phyloP scores from a whole-genome alignment of 768 basidiomycete genomes.

The Lactarius hatsudake region DNA sequence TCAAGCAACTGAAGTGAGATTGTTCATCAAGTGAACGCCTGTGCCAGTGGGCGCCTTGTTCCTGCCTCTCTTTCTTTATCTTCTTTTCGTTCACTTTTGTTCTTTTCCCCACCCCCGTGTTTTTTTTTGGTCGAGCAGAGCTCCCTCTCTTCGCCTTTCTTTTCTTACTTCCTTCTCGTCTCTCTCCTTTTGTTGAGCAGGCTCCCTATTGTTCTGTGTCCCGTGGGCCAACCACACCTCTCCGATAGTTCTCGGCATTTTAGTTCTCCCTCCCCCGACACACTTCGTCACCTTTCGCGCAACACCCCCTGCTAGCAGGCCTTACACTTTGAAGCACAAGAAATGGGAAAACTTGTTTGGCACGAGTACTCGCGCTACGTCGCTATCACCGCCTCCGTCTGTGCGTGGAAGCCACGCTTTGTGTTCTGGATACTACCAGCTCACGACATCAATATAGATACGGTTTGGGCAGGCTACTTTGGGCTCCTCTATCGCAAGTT shows the following conservation, averaged over 20 bases:
- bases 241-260: constrained; percentile 5
- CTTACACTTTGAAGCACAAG: constrained; percentile 10
- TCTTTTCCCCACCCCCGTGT: not conserved
- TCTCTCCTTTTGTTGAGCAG: constrained; percentile 24
- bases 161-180: constrained; percentile 15
- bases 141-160: constrained; percentile 9
- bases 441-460: constrained; percentile 44
- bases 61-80: not conserved
- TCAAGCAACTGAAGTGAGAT: constrained; percentile 19
- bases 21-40: not conserved
- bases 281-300: not conserved
- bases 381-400: constrained; percentile 64
- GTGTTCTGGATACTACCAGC: constrained; percentile 2
- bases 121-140: constrained; percentile 25
- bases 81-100: constrained; percentile 2
- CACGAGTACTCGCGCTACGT: constrained; percentile 71
- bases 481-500: constrained; percentile 87
- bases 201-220: constrained; percentile 6
- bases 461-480: constrained; percentile 78
- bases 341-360: constrained; percentile 83
- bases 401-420: constrained; percentile 46
- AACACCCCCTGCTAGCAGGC: not conserved
- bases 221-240: not conserved
- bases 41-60: not conserved
- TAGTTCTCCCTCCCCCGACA: constrained; percentile 9